phyloP scores from a whole-genome alignment of 805 yeast genomes.

The Suhomyces sp. region DNA sequence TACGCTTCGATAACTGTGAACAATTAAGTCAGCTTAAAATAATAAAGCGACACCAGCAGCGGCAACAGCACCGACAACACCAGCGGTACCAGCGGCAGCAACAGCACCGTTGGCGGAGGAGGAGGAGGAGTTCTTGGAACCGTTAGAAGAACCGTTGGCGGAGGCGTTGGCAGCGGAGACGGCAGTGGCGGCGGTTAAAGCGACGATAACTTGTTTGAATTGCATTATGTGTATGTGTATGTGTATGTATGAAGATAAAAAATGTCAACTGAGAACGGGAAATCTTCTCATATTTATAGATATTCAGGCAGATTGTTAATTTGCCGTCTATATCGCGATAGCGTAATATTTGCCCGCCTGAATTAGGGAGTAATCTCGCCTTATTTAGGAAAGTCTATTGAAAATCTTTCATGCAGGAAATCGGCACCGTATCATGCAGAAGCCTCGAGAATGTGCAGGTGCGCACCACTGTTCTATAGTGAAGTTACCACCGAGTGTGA shows the following conservation, averaged over 20 bases:
- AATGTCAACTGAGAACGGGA: background rate
- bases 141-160: slow-evolving; percentile 35
- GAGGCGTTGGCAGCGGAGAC: slow-evolving; percentile 60
- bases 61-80: slow-evolving; percentile 78
- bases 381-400: slow-evolving; percentile 5
- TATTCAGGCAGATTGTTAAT: background rate
- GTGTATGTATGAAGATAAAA: background rate
- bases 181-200: slow-evolving; percentile 68
- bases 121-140: slow-evolving; percentile 24
- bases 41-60: slow-evolving; percentile 74
- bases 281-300: slow-evolving; percentile 11
- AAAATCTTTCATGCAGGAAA: slow-evolving; percentile 1
- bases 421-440: background rate
- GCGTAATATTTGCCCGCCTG: slow-evolving; percentile 3
- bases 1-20: background rate
- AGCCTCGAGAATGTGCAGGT: background rate
- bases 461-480: background rate
- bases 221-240: slow-evolving; percentile 47
- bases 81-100: slow-evolving; percentile 48
- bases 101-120: slow-evolving; percentile 43
- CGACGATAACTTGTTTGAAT: slow-evolving; percentile 64
- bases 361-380: slow-evolving; percentile 5
- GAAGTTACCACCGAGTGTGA: background rate
- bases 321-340: slow-evolving; percentile 2
- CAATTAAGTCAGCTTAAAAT: slow-evolving; percentile 33